Evolutionary conservation across 352 stramenopile species (phyloP), one percentile per base, ranked within the genome.

Genomic region (Elongisporangium prolatum): DNA sequence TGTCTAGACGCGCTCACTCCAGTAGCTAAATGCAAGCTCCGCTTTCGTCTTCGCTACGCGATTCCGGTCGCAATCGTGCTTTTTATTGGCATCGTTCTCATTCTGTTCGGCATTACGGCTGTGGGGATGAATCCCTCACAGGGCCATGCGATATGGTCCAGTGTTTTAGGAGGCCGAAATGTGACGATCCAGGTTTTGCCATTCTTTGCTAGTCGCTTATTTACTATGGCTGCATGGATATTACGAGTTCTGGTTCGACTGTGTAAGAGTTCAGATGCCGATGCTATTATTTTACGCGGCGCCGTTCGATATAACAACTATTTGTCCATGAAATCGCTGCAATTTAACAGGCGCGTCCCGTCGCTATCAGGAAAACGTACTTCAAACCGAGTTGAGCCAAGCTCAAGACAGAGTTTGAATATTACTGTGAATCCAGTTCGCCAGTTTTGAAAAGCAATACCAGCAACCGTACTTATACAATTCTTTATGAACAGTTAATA

Each of bases 1-100:
- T 58, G 48, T 2, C 18, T 56, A 16, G 63, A 69, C 21, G 53
- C 63, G 8, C 18, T 69, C 1, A 54, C 56, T 4, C 58, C 63
- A 2, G 54, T 22, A 1, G 57, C 40, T 16, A 65, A 63, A 44
- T 7, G 37, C 1, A 25, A 18, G 7, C 44, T 69, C 21, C 44
- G 58, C 14, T 48, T 69, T 13, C 28, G 28, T 9, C 2, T 40
- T 40, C 14, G 28, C 4, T 40, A 40, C 14, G 28, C 28, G 4
- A 40, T 13, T 9, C 28, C 28, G 14, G 28, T 40, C 28, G 9
- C 28, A 40, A 14, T 40, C 28, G 28, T 40, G 28, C 4, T 6
- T 40, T 40, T 40, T 8, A 13, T 40, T 9, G 28, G 28, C 28
- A 40, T 13, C 5, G 28, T 40, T 5, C 9, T 40, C 28, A 40